Evolutionary conservation across 805 yeast species (phyloP), one percentile per base, ranked within the genome.

Genomic region (Metschnikowia proteae): DNA sequence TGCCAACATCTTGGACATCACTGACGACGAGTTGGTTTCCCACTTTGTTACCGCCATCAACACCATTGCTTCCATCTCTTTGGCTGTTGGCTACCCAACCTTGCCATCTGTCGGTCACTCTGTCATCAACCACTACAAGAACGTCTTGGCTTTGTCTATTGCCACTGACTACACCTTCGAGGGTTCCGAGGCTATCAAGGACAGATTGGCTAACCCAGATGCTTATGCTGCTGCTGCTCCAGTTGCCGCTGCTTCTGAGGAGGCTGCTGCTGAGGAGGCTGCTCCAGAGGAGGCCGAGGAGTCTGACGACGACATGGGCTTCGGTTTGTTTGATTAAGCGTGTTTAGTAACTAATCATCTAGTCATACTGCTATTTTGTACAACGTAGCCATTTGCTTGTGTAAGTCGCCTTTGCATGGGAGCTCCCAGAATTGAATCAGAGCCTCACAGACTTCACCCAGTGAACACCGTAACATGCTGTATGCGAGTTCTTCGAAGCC

Each of bases 221-320:
- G 96, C 96, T 76, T 94, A 92, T 80, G 99, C 98, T 73, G 86
- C 98, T 70, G 95, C 97, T 79, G 97, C 97, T 68, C 96, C 98
- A 67, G 97, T 79, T 73, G 97, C 97, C 67, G 86, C 95, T 65
- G 82, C 88, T 66, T 65, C 80, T 57, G 66, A 76, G 58, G 78
- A 74, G 48, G 81, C 81, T 53, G 84, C 80, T 57, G 86, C 80
- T 55, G 86, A 78, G 53, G 88, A 79, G 58, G 90, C 78, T 52
- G 88, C 83, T 58, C 87, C 80, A 46, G 96, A 76, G 65, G 88
- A 76, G 61, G 90, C 79, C 62, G 68, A 61, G 49, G 58, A 52
- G 51, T 94, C 80, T 60, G 89, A 83, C 62, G 88, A 83, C 66
- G 96, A 89, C 82, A 89, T 92, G 97, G 98, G 97, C 64, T 86